Percentiles rank a stretch among this genome's conserved stretches.
phyloP scores from a whole-genome alignment of 2,329 filamentous ascomycete species.

The Nakataea oryzae region DNA sequence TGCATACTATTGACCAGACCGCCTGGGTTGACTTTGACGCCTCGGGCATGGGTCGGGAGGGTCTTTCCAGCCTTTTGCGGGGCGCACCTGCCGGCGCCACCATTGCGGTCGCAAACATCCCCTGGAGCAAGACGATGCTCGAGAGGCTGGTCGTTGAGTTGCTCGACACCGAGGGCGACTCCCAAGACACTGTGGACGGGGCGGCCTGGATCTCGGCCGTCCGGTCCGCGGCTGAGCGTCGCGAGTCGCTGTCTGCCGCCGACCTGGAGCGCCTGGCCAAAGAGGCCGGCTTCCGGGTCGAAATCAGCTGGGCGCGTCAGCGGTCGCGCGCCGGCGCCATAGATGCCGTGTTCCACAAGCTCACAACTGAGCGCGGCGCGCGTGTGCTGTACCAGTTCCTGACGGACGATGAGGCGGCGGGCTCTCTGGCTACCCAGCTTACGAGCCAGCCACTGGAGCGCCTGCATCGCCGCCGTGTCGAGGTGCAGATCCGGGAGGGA shows the following conservation, averaged over 20 bases:
- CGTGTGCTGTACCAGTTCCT: background rate
- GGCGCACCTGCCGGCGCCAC: background rate
- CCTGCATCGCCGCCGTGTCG: background rate
- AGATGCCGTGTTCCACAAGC: background rate
- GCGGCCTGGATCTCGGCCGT: background rate
- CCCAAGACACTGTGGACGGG: background rate
- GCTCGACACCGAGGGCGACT: background rate
- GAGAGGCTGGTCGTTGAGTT: background rate
- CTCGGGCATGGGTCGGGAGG: background rate
- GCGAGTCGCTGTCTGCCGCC: background rate
- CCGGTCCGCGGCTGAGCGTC: background rate
- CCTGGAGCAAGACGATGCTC: background rate
- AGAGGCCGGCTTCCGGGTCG: background rate
- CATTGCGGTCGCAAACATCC: background rate
- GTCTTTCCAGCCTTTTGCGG: background rate
- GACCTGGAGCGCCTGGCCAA: background rate
- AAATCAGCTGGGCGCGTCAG: background rate
- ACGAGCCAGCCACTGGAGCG: background rate
- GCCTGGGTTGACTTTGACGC: background rate
- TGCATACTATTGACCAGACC: background rate
- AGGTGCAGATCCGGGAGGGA: background rate
- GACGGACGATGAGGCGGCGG: background rate
- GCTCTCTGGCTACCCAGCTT: background rate
- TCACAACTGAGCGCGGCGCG: background rate
- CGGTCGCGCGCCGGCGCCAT: background rate